Conservation (phyloP, 805 yeast genomes). For the Ogataea philodendri region DNA sequence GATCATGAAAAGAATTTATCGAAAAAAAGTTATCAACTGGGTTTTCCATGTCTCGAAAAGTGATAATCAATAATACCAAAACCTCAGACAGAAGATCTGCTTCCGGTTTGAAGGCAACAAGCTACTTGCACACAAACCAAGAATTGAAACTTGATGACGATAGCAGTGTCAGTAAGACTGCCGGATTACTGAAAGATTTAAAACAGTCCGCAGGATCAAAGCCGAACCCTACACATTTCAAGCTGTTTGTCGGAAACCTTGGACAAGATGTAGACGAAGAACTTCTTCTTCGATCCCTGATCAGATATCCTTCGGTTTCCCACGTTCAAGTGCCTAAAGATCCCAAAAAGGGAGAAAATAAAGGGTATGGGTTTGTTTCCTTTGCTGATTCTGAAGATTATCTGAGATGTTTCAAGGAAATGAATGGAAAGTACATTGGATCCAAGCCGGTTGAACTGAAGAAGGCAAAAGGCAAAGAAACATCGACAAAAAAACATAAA, state of each 20-base stretch:
- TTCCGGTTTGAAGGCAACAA: slow-evolving; percentile 48
- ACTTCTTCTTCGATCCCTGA: slow-evolving; percentile 53
- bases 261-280: slow-evolving; percentile 66
- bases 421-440: slow-evolving; percentile 77
- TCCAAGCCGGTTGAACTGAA: slow-evolving; percentile 68
- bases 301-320: slow-evolving; percentile 48
- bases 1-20: slow-evolving; percentile 4
- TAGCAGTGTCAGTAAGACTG: slow-evolving; percentile 16
- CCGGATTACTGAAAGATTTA: slow-evolving; percentile 21
- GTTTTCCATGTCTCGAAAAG: slow-evolving; percentile 4
- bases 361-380: slow-evolving; percentile 76
- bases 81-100: slow-evolving; percentile 57
- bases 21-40: not conserved
- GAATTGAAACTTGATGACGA: slow-evolving; percentile 18
- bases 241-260: slow-evolving; percentile 73
- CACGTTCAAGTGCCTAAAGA: slow-evolving; percentile 63
- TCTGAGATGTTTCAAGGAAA: slow-evolving; percentile 65
- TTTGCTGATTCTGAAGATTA: slow-evolving; percentile 66
- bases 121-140: slow-evolving; percentile 38
- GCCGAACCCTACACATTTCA: slow-evolving; percentile 71
- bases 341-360: slow-evolving; percentile 43
- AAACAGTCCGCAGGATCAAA: slow-evolving; percentile 33
- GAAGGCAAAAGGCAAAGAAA: slow-evolving; percentile 49
- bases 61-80: slow-evolving; percentile 27
- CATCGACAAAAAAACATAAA: slow-evolving; percentile 29